Conservation (phyloP, 1,284 basidiomycete species). For the Fistulina hepatica region DNA sequence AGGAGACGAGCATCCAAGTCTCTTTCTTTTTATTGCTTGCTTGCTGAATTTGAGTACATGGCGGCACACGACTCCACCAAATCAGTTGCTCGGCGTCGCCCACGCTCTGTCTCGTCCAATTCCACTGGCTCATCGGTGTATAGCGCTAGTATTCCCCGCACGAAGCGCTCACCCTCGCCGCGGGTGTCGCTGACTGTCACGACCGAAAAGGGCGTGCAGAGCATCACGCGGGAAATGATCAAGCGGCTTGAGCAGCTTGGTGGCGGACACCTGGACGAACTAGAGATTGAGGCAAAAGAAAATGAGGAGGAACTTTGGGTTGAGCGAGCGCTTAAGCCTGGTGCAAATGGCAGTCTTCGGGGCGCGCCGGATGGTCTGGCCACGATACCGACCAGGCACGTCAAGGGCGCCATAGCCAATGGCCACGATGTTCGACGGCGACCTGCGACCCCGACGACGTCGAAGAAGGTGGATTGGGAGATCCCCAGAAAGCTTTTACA, state of each 20-base stretch:
- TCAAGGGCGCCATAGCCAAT: no score
- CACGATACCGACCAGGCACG: no score
- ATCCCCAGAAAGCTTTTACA: slow-evolving; percentile 88
- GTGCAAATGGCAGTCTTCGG: not conserved
- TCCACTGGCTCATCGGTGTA: no score
- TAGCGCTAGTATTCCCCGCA: no score
- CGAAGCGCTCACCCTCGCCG: slow-evolving; percentile 1
- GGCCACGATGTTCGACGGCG: slow-evolving; percentile 10
- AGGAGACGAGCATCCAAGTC: no score
- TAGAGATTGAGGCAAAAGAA: slow-evolving; percentile 8
- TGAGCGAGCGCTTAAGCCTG: slow-evolving; percentile 1
- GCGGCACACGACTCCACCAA: slow-evolving; percentile 1
- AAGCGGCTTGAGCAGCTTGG: slow-evolving; percentile 11
- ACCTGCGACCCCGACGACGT: no score
- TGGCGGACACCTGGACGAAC: slow-evolving; percentile 5
- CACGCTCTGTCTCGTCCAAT: not conserved
- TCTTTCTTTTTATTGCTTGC: no score
- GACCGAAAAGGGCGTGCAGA: slow-evolving; percentile 8
- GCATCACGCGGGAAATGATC: slow-evolving; percentile 13
- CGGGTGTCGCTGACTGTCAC: not conserved
- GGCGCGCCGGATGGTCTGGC: no score
- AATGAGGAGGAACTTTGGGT: slow-evolving; percentile 9
- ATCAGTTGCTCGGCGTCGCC: not conserved
- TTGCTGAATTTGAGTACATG: no score
- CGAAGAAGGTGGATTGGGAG: slow-evolving; percentile 58